Base-by-base conservation (phyloP, 2,329 filamentous ascomycete genomes). In the Diplodia corticola region DNA sequence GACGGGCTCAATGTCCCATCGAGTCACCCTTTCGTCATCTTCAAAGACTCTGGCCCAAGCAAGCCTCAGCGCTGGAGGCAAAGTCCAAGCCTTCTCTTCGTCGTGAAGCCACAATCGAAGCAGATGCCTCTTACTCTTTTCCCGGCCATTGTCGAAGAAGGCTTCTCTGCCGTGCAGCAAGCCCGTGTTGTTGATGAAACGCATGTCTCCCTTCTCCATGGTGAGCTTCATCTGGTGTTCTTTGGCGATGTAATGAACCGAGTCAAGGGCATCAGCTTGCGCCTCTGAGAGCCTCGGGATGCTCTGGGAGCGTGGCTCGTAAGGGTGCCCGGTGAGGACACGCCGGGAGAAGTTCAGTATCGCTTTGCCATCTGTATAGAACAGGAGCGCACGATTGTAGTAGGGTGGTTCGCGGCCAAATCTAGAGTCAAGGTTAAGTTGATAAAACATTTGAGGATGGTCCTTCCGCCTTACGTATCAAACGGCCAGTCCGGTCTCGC, bases 381-480 rank as follows among this genome's bases (percentile, higher is more conserved):
- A 44, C 40, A 44, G 5, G n/a, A 44, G 40, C 5, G 40, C 40
- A n/a, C 40, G 40, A 4, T 44, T 44, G n/a, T 44, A 44, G 13
- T 44, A 44, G 4, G 40, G 40, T 44, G 40, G 40, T 4, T 44
- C 13, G 5, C 40, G 40, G n/a, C 40, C 40, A 44, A 15, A 44
- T 4, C 40, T 44, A 12, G 12, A n/a, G n/a, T n/a, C n/a, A 44
- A 44, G 40, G 13, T 44, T 4, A 4, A 44, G 4, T 5, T 44
- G 5, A 44, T 5, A 4, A n/a, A n/a, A n/a, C n/a, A n/a, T n/a
- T n/a, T n/a, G n/a, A n/a, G n/a, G n/a, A n/a, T n/a, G n/a, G n/a
- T n/a, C n/a, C n/a, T n/a, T n/a, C n/a, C n/a, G n/a, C n/a, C n/a
- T 44, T 63, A 63, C 59, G 17, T 50, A 24, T 63, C 59, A 63